These are phyloP conservation scores for Cordyceps fumosorosea DNA, from an alignment of 2,329 filamentous ascomycete species.

Conservation along the genomic window DNA sequence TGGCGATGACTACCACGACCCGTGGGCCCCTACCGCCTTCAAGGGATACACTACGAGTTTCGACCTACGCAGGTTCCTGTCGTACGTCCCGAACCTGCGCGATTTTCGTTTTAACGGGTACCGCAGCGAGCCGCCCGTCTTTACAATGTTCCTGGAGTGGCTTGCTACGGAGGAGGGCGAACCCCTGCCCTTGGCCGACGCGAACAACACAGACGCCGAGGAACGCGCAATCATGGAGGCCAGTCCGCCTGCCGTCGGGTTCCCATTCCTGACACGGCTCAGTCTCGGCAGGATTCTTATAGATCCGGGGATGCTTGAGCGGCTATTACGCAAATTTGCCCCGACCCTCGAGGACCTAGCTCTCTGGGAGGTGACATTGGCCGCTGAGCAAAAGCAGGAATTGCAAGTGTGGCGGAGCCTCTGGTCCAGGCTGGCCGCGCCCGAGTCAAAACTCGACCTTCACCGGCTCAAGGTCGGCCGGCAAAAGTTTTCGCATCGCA, in stretches of 20 bases:
- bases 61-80: constrained; percentile 32
- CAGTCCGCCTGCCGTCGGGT: constrained; percentile 21
- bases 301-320: constrained; percentile 24
- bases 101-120: constrained; percentile 46
- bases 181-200: not conserved
- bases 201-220: not conserved
- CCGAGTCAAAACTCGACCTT: constrained; percentile 25
- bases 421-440: constrained; percentile 27
- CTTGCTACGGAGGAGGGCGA: constrained; percentile 21
- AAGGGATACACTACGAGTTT: not conserved
- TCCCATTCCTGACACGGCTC: constrained; percentile 32
- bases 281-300: constrained; percentile 37
- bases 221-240: constrained; percentile 3
- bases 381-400: not conserved
- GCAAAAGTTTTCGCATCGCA: constrained; percentile 18
- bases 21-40: not conserved
- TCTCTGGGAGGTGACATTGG: constrained; percentile 35
- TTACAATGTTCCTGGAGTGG: constrained; percentile 33
- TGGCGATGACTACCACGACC: not conserved
- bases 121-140: constrained; percentile 1
- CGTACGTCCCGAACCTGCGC: constrained; percentile 34
- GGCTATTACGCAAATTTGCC: constrained; percentile 35
- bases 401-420: constrained; percentile 32
- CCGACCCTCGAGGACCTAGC: constrained; percentile 37
- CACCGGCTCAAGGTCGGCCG: constrained; percentile 26